Evolutionary conservation across 371 early-diverging fungal genomes (phyloP).

Genomic region (Mucor saturninus): DNA sequence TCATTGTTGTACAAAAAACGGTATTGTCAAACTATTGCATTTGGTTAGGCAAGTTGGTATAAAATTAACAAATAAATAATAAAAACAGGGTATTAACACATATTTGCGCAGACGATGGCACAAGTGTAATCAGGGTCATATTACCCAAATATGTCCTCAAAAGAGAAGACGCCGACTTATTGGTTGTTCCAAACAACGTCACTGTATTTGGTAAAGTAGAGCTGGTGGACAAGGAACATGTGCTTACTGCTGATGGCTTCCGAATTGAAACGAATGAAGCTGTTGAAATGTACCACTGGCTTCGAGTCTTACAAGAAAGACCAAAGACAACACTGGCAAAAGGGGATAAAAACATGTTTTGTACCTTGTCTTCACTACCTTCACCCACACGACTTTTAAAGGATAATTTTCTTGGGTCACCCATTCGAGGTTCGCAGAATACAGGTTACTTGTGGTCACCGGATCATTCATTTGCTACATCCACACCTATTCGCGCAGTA

Average conservation of each 20-base stretch:
- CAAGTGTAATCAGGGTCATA: conserved; percentile 18
- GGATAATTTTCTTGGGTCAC: conserved; percentile 17
- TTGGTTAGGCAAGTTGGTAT: conserved; percentile 23
- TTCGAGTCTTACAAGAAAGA: conserved; percentile 12
- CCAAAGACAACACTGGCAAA: not conserved
- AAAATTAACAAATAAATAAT: no score
- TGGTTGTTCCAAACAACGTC: not conserved
- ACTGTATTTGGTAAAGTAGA: conserved; percentile 24
- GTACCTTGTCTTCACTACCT: conserved; percentile 21
- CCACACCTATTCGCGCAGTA: conserved; percentile 24
- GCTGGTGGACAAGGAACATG: conserved; percentile 6
- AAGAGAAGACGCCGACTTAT: not conserved
- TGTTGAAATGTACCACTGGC: conserved; percentile 17
- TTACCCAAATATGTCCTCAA: not conserved
- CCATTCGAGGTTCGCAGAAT: not conserved
- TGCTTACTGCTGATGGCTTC: conserved; percentile 18
- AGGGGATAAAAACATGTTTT: conserved; percentile 16
- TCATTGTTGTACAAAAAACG: conserved; percentile 21
- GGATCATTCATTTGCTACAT: conserved; percentile 21
- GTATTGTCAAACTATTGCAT: conserved; percentile 10
- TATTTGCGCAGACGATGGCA: conserved; percentile 27
- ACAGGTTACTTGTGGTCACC: conserved; percentile 24
- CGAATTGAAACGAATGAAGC: conserved; percentile 11
- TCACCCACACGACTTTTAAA: conserved; percentile 15
- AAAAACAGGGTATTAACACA: not conserved